Conservation (phyloP, 768 basidiomycete species). For the Xanthoconium purpureum region DNA sequence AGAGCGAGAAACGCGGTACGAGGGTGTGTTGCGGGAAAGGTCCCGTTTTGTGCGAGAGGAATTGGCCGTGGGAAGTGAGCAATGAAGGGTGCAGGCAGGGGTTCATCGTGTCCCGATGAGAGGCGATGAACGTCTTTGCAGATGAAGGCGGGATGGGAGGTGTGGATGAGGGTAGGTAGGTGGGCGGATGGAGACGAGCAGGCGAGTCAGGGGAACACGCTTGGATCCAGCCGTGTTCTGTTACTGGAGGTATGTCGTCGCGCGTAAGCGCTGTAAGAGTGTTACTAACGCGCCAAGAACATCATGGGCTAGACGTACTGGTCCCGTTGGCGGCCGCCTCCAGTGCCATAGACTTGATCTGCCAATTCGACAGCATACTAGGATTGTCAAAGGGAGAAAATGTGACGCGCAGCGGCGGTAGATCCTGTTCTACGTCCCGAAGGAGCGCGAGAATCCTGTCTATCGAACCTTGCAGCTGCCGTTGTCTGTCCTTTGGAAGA, state of each 20-base stretch:
- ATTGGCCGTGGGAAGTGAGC: constrained; percentile 47
- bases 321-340: constrained; percentile 29
- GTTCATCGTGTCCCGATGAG: constrained; percentile 36
- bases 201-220: constrained; percentile 26
- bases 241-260: constrained; percentile 34
- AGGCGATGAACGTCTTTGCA: constrained; percentile 34
- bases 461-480: not conserved
- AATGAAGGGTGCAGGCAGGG: constrained; percentile 36
- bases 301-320: constrained; percentile 14
- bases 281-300: not conserved
- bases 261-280: constrained; percentile 24
- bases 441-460: constrained; percentile 23
- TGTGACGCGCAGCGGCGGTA: constrained; percentile 33
- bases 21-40: constrained; percentile 41
- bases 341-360: constrained; percentile 18
- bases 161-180: constrained; percentile 18
- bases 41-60: constrained; percentile 46
- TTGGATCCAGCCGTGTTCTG: constrained; percentile 21
- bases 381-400: constrained; percentile 33
- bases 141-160: not conserved
- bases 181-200: constrained; percentile 28
- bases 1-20: constrained; percentile 53
- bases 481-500: not conserved
- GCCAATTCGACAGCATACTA: constrained; percentile 24
- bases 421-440: constrained; percentile 22